Evolutionary conservation across 345 rosid species (phyloP).

Genomic region (Schrenkiella parvula): DNA sequence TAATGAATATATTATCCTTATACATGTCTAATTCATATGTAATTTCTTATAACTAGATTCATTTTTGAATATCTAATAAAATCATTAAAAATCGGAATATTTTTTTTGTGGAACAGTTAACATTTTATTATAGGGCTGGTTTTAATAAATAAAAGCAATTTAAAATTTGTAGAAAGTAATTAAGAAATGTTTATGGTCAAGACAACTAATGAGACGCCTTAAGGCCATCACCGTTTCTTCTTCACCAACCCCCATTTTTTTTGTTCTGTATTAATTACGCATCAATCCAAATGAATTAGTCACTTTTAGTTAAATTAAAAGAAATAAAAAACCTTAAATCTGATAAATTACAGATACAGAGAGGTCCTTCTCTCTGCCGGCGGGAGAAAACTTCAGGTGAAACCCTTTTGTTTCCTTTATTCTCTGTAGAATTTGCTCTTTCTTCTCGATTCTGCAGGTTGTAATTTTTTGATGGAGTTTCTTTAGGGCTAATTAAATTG

Average conservation of each 20-base stretch:
- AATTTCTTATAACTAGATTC: no score
- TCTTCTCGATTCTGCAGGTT: neutral
- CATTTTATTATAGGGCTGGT: neutral
- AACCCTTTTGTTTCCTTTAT: neutral
- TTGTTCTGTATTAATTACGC: neutral
- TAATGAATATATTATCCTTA: no score
- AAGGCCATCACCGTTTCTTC: conserved; percentile 3
- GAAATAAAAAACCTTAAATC: neutral
- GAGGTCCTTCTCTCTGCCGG: neutral
- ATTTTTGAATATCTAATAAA: no score
- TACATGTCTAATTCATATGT: no score
- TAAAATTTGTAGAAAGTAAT: neutral
- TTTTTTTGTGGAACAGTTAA: neutral
- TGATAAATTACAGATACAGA: neutral
- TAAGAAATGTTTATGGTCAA: neutral
- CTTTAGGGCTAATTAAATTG: neutral
- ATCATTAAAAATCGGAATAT: no score
- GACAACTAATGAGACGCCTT: neutral
- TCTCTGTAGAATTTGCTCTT: neutral
- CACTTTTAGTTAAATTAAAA: neutral
- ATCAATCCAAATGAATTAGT: neutral
- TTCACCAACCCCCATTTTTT: conserved; percentile 19
- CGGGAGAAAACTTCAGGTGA: conserved; percentile 19
- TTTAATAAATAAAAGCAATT: no score
- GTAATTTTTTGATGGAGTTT: neutral